phyloP scores from a whole-genome alignment of 257 asterid genomes.

The Ophiorrhiza pumila region DNA sequence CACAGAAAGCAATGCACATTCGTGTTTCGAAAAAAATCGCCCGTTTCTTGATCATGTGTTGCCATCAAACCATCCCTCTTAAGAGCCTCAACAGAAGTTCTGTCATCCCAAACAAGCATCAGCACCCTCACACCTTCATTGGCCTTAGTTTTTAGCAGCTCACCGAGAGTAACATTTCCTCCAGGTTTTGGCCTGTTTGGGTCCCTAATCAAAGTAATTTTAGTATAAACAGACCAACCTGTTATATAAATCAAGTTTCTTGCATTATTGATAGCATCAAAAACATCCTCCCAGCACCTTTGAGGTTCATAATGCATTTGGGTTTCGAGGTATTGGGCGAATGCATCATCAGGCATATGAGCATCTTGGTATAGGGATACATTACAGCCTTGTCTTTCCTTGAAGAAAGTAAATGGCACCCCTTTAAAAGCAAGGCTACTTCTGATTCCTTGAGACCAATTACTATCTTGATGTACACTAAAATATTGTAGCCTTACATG shows the following conservation, averaged over 20 bases:
- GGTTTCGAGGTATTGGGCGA: slow-evolving; percentile 31
- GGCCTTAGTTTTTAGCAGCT: slow-evolving; percentile 65
- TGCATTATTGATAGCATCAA: slow-evolving; percentile 58
- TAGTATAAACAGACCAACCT: slow-evolving; percentile 78
- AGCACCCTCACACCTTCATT: slow-evolving; percentile 72
- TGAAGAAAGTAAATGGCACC: slow-evolving; percentile 59
- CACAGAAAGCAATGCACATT: slow-evolving; percentile 67
- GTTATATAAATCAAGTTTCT: slow-evolving; percentile 66
- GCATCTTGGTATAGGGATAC: slow-evolving; percentile 74
- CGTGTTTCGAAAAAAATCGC: slow-evolving; percentile 48
- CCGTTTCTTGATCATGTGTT: slow-evolving; percentile 80
- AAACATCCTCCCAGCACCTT: slow-evolving; percentile 85
- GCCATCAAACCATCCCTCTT: slow-evolving; percentile 78
- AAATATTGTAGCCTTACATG: slow-evolving; percentile 57
- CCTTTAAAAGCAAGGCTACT: slow-evolving; percentile 40
- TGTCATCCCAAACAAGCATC: slow-evolving; percentile 84
- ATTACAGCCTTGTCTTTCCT: slow-evolving; percentile 61
- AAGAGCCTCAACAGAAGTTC: slow-evolving; percentile 47
- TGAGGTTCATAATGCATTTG: slow-evolving; percentile 37
- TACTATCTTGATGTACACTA: slow-evolving; percentile 42
- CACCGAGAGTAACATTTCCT: slow-evolving; percentile 58
- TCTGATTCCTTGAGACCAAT: slow-evolving; percentile 72
- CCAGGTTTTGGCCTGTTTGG: slow-evolving; percentile 48
- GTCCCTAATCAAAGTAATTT: slow-evolving; percentile 58
- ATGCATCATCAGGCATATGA: slow-evolving; percentile 46